Percentiles rank a stretch among this genome's conserved stretches.
Conservation (phyloP, 495 filamentous ascomycete species). For the Penicillium cataractarum region DNA sequence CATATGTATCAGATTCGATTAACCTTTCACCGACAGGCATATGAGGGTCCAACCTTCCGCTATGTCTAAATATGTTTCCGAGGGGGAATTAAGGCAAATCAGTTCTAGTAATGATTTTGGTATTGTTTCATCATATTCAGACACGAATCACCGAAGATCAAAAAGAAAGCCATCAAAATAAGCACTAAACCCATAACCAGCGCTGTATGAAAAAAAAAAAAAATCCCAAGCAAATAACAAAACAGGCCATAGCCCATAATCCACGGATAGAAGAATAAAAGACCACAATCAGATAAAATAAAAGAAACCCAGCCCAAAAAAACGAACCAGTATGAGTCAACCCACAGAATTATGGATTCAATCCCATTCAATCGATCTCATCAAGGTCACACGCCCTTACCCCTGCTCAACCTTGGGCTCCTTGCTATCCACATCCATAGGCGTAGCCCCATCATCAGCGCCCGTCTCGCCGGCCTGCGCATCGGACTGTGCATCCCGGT, state of each 20-base stretch:
- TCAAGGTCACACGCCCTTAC: not conserved
- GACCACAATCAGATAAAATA: not conserved
- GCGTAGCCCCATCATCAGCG: constrained; percentile 36
- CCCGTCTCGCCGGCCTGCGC: constrained; percentile 25
- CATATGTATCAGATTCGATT: constrained; percentile 7
- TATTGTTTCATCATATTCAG: constrained; percentile 5
- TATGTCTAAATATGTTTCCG: not conserved
- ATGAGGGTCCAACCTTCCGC: not conserved
- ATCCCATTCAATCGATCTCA: not conserved
- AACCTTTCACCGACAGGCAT: not conserved
- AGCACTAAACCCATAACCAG: constrained; percentile 8
- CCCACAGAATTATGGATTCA: constrained; percentile 15
- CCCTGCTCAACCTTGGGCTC: constrained; percentile 39
- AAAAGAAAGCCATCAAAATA: not conserved
- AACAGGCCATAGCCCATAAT: not conserved
- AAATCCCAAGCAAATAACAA: not conserved
- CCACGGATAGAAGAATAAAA: not conserved
- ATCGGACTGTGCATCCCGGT: constrained; percentile 22
- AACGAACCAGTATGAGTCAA: not conserved
- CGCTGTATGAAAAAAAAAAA: constrained; percentile 16
- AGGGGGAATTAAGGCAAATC: not conserved
- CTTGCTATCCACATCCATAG: constrained; percentile 49
- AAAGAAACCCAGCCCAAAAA: not conserved
- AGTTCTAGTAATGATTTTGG: not conserved
- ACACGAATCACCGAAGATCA: not conserved